Percentiles rank a stretch among this genome's conserved stretches.
These are phyloP conservation scores for Cryptosporidium canis DNA, from an alignment of 169 alveolate genomes.

Conservation along the genomic window DNA sequence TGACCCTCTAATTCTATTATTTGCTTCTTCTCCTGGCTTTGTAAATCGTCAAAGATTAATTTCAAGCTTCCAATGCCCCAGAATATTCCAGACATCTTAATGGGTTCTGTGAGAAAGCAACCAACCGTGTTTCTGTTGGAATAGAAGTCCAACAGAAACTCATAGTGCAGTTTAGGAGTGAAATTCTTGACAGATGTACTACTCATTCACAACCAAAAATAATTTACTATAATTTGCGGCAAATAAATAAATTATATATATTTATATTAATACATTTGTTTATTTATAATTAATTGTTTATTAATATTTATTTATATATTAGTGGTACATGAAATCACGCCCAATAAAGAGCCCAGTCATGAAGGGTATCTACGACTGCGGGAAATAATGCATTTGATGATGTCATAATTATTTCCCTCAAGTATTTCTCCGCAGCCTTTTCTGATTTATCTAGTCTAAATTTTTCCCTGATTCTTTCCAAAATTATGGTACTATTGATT, in stretches of 20 bases:
- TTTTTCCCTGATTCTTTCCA: conserved; percentile 84
- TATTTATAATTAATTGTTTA: too few relatives aligned
- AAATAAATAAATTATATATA: too few relatives aligned
- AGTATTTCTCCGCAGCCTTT: conserved; percentile 88
- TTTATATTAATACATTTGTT: too few relatives aligned
- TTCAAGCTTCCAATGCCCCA: conserved; percentile 68
- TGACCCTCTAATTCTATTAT: not conserved
- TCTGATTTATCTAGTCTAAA: conserved; percentile 85
- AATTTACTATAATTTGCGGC: not conserved
- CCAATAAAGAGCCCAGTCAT: conserved; percentile 90
- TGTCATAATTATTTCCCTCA: conserved; percentile 85
- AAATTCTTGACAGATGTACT: not conserved
- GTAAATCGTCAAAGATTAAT: not conserved
- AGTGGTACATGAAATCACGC: conserved; percentile 14
- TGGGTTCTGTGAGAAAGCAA: conserved; percentile 1
- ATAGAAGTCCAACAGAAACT: conserved; percentile 19
- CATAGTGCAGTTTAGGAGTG: not conserved
- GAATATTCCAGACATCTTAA: conserved; percentile 26
- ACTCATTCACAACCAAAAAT: not conserved
- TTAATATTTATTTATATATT: not conserved
- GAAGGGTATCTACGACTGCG: conserved; percentile 88
- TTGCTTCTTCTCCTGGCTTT: not conserved
- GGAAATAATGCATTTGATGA: conserved; percentile 91
- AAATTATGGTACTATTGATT: conserved; percentile 44
- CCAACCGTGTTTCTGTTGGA: not conserved